Conservation (phyloP, 805 yeast species). For the Brettanomyces anomalus region DNA sequence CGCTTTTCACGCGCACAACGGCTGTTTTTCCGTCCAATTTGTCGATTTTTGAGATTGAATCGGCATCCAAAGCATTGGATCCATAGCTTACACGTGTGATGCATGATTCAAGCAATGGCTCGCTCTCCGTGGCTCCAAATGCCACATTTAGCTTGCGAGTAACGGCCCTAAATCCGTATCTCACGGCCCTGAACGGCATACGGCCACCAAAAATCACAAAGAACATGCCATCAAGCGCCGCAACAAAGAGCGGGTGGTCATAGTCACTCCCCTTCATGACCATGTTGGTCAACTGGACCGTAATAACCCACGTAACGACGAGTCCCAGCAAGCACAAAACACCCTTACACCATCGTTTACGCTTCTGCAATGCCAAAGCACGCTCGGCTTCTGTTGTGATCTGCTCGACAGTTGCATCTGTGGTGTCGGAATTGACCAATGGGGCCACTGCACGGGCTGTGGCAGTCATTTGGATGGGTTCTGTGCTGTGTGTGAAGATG, state of each 20-base stretch:
- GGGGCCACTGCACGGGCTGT: neutral
- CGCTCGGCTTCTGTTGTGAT: too few species aligned
- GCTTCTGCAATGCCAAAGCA: slow-evolving; percentile 23
- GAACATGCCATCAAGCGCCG: slow-evolving; percentile 39
- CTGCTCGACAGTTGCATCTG: slow-evolving; percentile 20
- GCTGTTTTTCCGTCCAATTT: slow-evolving; percentile 9
- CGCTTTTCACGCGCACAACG: neutral
- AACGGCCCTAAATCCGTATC: neutral
- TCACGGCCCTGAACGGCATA: slow-evolving; percentile 12
- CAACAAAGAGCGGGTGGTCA: slow-evolving; percentile 39
- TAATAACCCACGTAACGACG: slow-evolving; percentile 38
- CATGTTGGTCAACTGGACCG: slow-evolving; percentile 38
- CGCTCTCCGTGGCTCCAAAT: neutral
- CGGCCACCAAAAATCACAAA: slow-evolving; percentile 38
- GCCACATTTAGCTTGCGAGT: too few species aligned
- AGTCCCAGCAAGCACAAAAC: slow-evolving; percentile 32
- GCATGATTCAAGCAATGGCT: neutral
- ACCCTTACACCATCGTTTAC: slow-evolving; percentile 35
- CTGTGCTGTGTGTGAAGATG: too few species aligned
- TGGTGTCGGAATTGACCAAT: too few species aligned
- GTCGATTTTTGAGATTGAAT: slow-evolving; percentile 6
- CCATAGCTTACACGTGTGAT: slow-evolving; percentile 4
- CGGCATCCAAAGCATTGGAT: neutral
- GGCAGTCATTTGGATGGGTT: too few species aligned
- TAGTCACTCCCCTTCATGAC: slow-evolving; percentile 41